Evolutionary conservation across 2,329 filamentous ascomycete species (phyloP), one percentile per base, ranked within the genome.

Genomic region (Aspergillus fischeri): DNA sequence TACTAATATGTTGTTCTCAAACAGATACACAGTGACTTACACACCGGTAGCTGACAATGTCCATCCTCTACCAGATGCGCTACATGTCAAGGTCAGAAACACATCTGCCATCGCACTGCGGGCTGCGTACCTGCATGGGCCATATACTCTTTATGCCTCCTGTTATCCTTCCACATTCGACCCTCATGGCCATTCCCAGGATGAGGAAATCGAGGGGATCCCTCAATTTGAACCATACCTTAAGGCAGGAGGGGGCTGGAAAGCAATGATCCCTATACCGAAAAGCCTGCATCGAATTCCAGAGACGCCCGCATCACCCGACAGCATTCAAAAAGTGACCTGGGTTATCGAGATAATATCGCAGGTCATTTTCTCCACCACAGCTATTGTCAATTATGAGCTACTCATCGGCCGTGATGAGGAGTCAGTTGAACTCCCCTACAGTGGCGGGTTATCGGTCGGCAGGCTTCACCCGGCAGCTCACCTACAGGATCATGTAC

Each of bases 171-270:
- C 89, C 17, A 85, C 82, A 49, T 97, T 94, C 78, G 83, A 92
- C 67, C 91, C 93, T 1, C 92, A 96, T 75, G 79, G 82, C 63
- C 92, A 91, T 71, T 87, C 89, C 65, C 84, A 87, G 57, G 81
- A 87, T 52, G 83, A 88, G 1, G 83, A 86, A 53, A 80, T 81
- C 53, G 87, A 92, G 77, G 91, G 90, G 49, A 83, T 88, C 1
- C 94, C 94, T 17, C 90, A 96, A 67, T 99, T 94, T 69, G 94
- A 99, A 76, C 93, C 94, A 49, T 93, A 96, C 79, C 83, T 99
- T 70, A 97, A 97, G 79, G 92, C 94, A 8, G 94, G 92, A 29
- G 92, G 91, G 6, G 86, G 83, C 49, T 99, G 92, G 89, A 85
- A 86, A 66, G 89, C 91, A 57, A 85, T 87, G 68, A 82, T 99